Evolutionary conservation across 148 eudicot genomes (phyloP), one percentile per base, ranked within the genome.

Genomic region (Cornus florida): DNA sequence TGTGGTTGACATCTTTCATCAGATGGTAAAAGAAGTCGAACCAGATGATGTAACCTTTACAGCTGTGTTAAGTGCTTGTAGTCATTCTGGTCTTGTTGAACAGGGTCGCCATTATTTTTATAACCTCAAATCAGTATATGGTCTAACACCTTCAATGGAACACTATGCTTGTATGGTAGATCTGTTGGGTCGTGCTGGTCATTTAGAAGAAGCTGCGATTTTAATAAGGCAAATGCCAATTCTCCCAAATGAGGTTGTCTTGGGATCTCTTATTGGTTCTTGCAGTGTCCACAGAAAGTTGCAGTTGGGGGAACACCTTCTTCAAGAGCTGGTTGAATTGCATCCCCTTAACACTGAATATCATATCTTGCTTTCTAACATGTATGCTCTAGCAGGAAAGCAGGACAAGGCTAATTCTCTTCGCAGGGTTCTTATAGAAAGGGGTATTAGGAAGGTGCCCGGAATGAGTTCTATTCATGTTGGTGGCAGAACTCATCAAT

Each of bases 131-230:
- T 17, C 43, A 14, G 3, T 77, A 57, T 77, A 83, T 74, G 81
- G 84, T 39, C 66, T 86, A 57, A 57, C 23, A 39, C 87, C 87
- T 22, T 81, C 82, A 16, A 74, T 86, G 65, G 89, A 86, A 33
- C 86, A 84, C 66, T 84, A 86, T 69, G 82, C 87, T 50, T 86
- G 89, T 69, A 43, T 81, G 60, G 83, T 86, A 5, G 89, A 86
- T 82, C 87, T 86, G 16, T 67, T 86, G 19, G 87, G 85, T 31
- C 78, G 89, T 46, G 78, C 85, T 5, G 89, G 89, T 33, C 80
- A 69, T 33, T 24, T 86, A 32, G 75, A 81, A 38, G 87, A 74
- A 48, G 89, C 89, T 28, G 85, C 79, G 41, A 72, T 53, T 62
- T 53, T 86, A n/a, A 60, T 84, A 73, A 71, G 83, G 50, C 72